phyloP scores from a whole-genome alignment of 306 rosid genomes.

The Quercus mongolica region DNA sequence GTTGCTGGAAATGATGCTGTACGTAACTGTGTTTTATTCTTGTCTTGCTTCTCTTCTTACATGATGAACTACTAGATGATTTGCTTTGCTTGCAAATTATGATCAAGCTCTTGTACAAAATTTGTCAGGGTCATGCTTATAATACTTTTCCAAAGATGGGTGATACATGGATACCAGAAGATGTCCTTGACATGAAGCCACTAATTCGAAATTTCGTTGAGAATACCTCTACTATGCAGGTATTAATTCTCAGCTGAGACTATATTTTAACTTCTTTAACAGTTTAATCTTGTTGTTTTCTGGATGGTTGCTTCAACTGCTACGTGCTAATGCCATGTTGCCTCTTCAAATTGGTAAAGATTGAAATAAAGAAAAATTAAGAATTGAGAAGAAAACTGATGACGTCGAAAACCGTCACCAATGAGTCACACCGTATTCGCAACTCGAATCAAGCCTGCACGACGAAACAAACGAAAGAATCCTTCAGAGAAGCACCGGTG shows the following conservation, averaged over 20 bases:
- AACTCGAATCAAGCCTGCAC: too few relatives aligned
- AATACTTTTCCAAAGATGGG: conserved; percentile 96
- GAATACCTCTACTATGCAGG: conserved; percentile 80
- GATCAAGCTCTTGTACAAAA: conserved; percentile 23
- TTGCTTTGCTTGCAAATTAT: neutral
- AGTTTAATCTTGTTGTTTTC: conserved; percentile 1
- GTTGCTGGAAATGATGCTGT: conserved; percentile 97
- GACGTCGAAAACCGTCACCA: too few relatives aligned
- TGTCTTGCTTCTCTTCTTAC: conserved; percentile 12
- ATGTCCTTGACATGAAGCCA: conserved; percentile 72
- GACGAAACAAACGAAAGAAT: too few relatives aligned
- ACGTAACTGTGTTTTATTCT: conserved; percentile 25
- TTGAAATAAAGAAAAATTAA: neutral
- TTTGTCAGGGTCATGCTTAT: conserved; percentile 70
- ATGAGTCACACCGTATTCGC: too few relatives aligned
- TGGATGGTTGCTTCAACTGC: neutral
- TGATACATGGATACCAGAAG: conserved; percentile 72
- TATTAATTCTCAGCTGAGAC: conserved; percentile 18
- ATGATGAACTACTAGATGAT: conserved; percentile 4
- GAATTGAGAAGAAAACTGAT: neutral
- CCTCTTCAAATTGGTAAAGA: conserved; percentile 4
- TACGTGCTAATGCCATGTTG: neutral
- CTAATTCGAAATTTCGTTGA: conserved; percentile 82
- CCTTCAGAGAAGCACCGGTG: too few relatives aligned
- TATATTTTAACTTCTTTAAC: neutral